These are phyloP conservation scores for Pleurotus ostreatus DNA, from an alignment of 768 basidiomycete genomes.

Conservation along the genomic window DNA sequence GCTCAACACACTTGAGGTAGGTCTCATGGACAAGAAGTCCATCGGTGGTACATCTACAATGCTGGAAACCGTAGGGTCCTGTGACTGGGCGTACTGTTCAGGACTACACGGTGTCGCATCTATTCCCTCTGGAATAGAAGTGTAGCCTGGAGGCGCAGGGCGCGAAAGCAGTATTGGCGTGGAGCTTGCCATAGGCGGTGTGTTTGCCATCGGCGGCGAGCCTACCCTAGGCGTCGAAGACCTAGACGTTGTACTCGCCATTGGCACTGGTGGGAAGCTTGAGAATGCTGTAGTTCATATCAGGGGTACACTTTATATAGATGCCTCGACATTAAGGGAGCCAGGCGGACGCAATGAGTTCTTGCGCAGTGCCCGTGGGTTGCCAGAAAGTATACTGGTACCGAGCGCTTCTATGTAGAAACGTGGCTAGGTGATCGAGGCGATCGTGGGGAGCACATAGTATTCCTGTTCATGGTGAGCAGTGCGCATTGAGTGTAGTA, in stretches of 20 bases:
- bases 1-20: not conserved
- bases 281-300: not conserved
- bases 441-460: too few relatives aligned
- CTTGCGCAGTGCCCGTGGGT: too few relatives aligned
- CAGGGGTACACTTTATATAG: not conserved
- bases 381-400: too few relatives aligned
- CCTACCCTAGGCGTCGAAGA: not conserved
- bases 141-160: constrained; percentile 1
- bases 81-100: not conserved
- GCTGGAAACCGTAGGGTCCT: not conserved
- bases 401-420: too few relatives aligned
- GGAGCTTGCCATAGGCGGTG: not conserved
- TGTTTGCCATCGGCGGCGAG: not conserved
- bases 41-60: constrained; percentile 4
- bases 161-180: not conserved
- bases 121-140: constrained; percentile 4
- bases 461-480: too few relatives aligned
- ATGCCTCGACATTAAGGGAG: not conserved
- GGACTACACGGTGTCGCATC: not conserved
- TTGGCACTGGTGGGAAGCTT: not conserved
- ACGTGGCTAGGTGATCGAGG: too few relatives aligned
- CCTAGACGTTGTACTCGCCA: too few relatives aligned
- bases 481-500: too few relatives aligned
- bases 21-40: not conserved
- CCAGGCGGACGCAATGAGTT: too few relatives aligned